Conservation (phyloP, 768 basidiomycete species). For the Auricularia sp. region DNA sequence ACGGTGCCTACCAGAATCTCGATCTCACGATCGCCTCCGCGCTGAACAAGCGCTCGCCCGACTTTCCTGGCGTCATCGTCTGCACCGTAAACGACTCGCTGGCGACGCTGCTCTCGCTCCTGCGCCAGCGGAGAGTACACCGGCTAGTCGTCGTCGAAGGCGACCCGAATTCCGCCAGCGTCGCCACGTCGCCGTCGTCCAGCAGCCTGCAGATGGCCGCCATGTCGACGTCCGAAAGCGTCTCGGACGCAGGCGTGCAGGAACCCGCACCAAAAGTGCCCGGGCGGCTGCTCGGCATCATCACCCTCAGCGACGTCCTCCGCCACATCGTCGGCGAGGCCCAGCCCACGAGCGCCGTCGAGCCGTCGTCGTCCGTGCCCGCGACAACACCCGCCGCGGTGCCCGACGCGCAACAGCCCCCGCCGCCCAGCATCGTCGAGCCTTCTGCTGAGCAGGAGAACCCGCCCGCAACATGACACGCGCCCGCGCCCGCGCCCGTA, state of each 20-base stretch:
- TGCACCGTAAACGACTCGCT: conserved; percentile 90
- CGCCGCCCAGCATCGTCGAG: neutral
- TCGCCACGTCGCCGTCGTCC: neutral
- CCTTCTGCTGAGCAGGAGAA: neutral
- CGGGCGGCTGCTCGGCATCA: conserved; percentile 73
- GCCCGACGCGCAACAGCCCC: neutral
- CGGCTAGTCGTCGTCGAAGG: conserved; percentile 92
- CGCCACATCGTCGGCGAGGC: conserved; percentile 62
- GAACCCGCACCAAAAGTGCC: neutral
- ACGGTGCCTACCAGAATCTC: conserved; percentile 91
- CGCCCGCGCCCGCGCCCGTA: neutral
- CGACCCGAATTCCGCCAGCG: conserved; percentile 27
- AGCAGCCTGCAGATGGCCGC: neutral
- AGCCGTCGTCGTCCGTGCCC: neutral
- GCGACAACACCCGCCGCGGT: neutral
- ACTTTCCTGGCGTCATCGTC: conserved; percentile 95
- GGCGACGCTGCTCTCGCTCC: conserved; percentile 78
- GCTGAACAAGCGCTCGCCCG: conserved; percentile 80
- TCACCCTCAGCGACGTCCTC: conserved; percentile 82
- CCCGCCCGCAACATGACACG: neutral
- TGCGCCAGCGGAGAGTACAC: conserved; percentile 90
- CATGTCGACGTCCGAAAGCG: neutral
- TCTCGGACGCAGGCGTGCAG: neutral
- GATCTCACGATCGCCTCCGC: conserved; percentile 92
- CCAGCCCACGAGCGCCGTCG: neutral